Base-by-base conservation (phyloP, 1,139 yeast species). In the Saccharomycopsis phalli region DNA sequence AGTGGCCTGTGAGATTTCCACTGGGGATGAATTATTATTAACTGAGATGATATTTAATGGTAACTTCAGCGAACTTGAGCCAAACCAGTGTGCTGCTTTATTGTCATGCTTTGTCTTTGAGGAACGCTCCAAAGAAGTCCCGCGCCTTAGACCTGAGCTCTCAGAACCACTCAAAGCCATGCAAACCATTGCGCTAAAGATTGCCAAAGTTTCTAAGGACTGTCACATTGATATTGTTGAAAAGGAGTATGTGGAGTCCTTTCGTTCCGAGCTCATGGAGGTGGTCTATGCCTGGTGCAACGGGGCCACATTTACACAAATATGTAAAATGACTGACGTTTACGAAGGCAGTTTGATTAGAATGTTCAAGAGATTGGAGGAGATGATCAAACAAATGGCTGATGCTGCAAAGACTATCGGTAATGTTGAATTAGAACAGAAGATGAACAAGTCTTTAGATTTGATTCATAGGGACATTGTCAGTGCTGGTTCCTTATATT, bases 311-410 rank as follows among this genome's bases (percentile, higher is more conserved):
- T 93, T 93, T 61, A 88, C 96, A 0, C 96, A 88, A 58, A 88
- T 91, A 48, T 91, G 97, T 65, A 88, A 88, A 61, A 86, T 91
- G 96, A 91, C 98, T 0, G 98, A 91, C 57, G 97, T 93, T 34
- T 93, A 88, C 53, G 98, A 93, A 65, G 99, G 99, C 34, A 81
- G 94, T 23, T 71, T 93, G 58, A 88, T 93, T 49, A 76, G 98
- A 60, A 81, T 86, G 74, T 88, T 93, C 65, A 80, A 93, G 60
- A 72, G 98, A 55, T 66, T 93, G 44, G 98, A 91, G 59, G 99
- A 93, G 59, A 71, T 93, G 66, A 66, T 93, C 40, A 74, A 94
- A 53, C 98, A 93, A 60, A 69, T 93, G 74, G 79, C 78, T 32
- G 76, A 74, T 52, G 97, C 95, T 7, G 91, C 97, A 4, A 84